Evolutionary conservation across 2,329 filamentous ascomycete genomes (phyloP).

Genomic region (Cercospora nicotianae): DNA sequence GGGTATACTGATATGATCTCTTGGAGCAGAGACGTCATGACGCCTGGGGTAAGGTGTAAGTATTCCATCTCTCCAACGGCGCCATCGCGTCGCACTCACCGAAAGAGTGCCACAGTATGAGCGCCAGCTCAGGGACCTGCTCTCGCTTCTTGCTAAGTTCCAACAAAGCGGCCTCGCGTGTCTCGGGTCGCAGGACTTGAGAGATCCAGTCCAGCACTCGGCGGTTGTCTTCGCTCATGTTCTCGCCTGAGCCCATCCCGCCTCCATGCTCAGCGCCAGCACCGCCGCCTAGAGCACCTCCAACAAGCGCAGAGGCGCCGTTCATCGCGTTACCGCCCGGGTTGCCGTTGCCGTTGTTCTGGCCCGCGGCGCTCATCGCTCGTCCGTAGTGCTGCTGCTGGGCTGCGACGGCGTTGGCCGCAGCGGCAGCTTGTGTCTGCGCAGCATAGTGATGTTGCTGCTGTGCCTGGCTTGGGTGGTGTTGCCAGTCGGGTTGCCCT

Average conservation of each 20-base stretch:
- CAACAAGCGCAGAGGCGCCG: slow-evolving; percentile 21
- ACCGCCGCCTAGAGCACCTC: slow-evolving; percentile 20
- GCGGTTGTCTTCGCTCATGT: slow-evolving; percentile 74
- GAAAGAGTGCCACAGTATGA: slow-evolving; percentile 98
- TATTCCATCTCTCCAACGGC: slow-evolving; percentile 19
- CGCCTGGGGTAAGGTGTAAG: slow-evolving; percentile 57
- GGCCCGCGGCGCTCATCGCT: slow-evolving; percentile 38
- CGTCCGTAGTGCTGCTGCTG: slow-evolving; percentile 40
- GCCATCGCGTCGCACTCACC: slow-evolving; percentile 57
- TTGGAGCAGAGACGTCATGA: slow-evolving; percentile 96
- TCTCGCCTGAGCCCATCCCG: slow-evolving; percentile 34
- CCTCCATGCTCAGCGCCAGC: slow-evolving; percentile 30
- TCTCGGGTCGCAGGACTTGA: slow-evolving; percentile 82
- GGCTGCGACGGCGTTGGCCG: slow-evolving; percentile 43
- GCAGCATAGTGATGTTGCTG: slow-evolving; percentile 39
- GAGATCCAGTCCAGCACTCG: slow-evolving; percentile 92
- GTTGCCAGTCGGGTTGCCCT: slow-evolving; percentile 62
- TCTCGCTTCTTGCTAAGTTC: slow-evolving; percentile 98
- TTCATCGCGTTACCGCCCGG: slow-evolving; percentile 18
- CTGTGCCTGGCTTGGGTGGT: slow-evolving; percentile 64
- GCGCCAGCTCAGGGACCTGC: slow-evolving; percentile 91
- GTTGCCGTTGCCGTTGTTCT: slow-evolving; percentile 34
- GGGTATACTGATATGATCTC: slow-evolving; percentile 99
- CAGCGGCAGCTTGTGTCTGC: slow-evolving; percentile 47
- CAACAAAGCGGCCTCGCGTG: slow-evolving; percentile 84